phyloP scores from a whole-genome alignment of 2,329 filamentous ascomycete species.

The Penicillium sp. region DNA sequence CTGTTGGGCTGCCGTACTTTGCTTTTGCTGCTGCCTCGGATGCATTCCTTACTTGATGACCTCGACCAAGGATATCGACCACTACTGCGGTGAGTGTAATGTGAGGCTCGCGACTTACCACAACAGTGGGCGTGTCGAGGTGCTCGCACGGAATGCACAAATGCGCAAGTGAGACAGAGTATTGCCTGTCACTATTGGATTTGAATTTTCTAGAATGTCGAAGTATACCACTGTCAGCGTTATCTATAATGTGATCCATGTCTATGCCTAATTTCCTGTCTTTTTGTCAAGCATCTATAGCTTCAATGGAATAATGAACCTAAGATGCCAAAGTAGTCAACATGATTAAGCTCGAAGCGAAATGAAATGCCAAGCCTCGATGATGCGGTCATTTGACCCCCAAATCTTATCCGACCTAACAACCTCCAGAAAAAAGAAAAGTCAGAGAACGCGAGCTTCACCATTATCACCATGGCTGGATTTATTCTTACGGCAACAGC shows the following conservation, averaged over 20 bases:
- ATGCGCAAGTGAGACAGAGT: background rate
- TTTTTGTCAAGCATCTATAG: background rate
- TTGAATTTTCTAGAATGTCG: background rate
- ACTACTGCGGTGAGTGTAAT: slow-evolving; percentile 47
- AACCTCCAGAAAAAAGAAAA: background rate
- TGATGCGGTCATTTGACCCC: slow-evolving; percentile 11
- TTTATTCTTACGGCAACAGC: slow-evolving; percentile 12
- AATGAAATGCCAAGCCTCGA: slow-evolving; percentile 10
- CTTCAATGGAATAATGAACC: background rate
- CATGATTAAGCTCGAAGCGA: background rate
- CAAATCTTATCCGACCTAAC: background rate
- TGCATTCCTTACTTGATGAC: slow-evolving; percentile 49
- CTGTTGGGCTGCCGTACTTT: slow-evolving; percentile 45
- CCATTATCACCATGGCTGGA: slow-evolving; percentile 10
- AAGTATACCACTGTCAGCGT: slow-evolving; percentile 11
- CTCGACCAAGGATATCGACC: slow-evolving; percentile 46
- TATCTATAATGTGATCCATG: background rate
- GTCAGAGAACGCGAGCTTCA: background rate
- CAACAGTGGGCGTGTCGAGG: slow-evolving; percentile 45
- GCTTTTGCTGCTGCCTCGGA: slow-evolving; percentile 42
- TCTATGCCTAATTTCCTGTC: background rate
- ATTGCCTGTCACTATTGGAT: background rate
- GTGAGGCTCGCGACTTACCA: slow-evolving; percentile 47
- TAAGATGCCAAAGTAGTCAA: too few species aligned
- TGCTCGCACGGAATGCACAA: slow-evolving; percentile 27